Evolutionary conservation across 106 monocot species (phyloP).

Genomic region (Narthecium ossifragum): DNA sequence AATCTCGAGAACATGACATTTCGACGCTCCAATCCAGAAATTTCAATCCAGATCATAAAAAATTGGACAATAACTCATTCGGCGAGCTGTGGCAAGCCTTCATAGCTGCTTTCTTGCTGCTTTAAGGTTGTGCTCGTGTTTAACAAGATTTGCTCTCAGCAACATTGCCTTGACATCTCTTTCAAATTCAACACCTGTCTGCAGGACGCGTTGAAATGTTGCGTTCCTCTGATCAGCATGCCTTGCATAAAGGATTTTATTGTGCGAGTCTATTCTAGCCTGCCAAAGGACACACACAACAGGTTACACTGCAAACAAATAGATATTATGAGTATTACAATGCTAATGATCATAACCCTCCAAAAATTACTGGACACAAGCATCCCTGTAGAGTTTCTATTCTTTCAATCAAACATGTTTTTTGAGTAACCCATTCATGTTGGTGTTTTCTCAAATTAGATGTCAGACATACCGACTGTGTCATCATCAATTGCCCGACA

Average conservation of each 20-base stretch:
- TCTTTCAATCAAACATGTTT: not conserved
- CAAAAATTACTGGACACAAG: no score
- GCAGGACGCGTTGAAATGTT: conserved; percentile 76
- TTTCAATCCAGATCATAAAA: no score
- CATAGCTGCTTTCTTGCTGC: conserved; percentile 29
- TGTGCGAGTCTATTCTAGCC: conserved; percentile 93
- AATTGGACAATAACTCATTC: no score
- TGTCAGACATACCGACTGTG: not conserved
- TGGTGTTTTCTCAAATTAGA: not conserved
- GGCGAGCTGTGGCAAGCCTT: no score
- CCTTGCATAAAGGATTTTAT: conserved; percentile 88
- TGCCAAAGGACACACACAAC: conserved; percentile 18
- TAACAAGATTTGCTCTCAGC: conserved; percentile 78
- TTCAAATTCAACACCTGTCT: conserved; percentile 82
- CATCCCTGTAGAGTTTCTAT: not conserved
- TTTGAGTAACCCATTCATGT: not conserved
- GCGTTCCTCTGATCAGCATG: conserved; percentile 93
- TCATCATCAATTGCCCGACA: no score
- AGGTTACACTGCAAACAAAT: not conserved
- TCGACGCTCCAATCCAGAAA: no score
- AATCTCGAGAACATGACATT: no score
- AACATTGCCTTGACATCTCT: conserved; percentile 75
- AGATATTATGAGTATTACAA: no score
- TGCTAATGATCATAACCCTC: no score
- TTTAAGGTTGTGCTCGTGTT: conserved; percentile 49